A percentile compares a stretch with the other conserved stretches of the same genome.
phyloP scores from a whole-genome alignment of 129 eudicot genomes.

The Artemisia argyi region DNA sequence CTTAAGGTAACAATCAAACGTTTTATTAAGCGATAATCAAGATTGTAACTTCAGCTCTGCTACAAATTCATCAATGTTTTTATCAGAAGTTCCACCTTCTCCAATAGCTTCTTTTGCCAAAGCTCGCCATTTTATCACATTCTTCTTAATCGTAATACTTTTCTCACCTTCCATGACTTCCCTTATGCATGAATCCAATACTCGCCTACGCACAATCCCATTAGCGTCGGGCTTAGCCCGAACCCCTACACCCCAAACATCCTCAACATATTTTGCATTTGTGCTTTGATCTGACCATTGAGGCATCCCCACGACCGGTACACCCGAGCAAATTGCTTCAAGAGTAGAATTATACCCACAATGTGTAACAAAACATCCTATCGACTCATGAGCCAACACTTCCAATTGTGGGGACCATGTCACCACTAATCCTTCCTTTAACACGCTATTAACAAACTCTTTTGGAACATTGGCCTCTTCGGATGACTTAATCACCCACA shows the following conservation, averaged over 20 bases:
- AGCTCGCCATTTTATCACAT: constrained; percentile 25
- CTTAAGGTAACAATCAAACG: not conserved
- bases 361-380: constrained; percentile 46
- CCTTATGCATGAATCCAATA: constrained; percentile 29
- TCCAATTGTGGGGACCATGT: constrained; percentile 41
- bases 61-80: constrained; percentile 38
- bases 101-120: constrained; percentile 31
- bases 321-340: constrained; percentile 39
- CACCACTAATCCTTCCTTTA: constrained; percentile 32
- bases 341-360: constrained; percentile 41
- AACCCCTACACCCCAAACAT: constrained; percentile 42
- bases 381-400: constrained; percentile 40
- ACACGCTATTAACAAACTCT: constrained; percentile 4
- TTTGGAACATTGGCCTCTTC: constrained; percentile 16
- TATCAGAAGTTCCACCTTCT: constrained; percentile 38
- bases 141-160: constrained; percentile 19
- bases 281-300: constrained; percentile 45
- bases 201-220: constrained; percentile 34
- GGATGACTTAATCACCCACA: constrained; percentile 37
- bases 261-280: constrained; percentile 41
- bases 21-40: not conserved
- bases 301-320: constrained; percentile 38
- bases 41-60: constrained; percentile 13
- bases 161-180: constrained; percentile 46
- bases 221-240: constrained; percentile 28